Base-by-base conservation (phyloP, 768 basidiomycete species). In the Mycena belliarum region DNA sequence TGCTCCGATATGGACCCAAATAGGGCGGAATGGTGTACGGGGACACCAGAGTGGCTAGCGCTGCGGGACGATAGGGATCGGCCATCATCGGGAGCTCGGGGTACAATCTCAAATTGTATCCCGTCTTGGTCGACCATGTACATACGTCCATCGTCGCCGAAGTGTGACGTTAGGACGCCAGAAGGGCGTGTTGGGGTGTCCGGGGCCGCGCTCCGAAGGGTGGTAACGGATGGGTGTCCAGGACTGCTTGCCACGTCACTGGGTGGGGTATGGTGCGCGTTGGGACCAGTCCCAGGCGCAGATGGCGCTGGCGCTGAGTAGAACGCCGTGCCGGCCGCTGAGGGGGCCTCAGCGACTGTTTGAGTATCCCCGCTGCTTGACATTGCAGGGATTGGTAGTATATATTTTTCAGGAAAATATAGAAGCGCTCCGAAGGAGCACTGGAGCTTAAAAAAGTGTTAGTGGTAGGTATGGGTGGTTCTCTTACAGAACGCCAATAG, bases 401-500 rank as follows among this genome's bases (percentile, higher is more conserved):
- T 33, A 38, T 46, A 37, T 54, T 54, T 46, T 18, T 6, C 15
- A 14, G 21, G 29, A 8, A 41, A 52, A 53, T 45, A 37, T 46
- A 38, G 32, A 53, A 44, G 29, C 12, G 44, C n/a, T 24, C 44
- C 25, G 18, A 25, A 35, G 35, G 33, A 54, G 44, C 52, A 18
- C 6, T 53, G 52, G 52, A 54, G 44, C 50, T 53, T 53, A 53
- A 44, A 53, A 53, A 53, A 53, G 52, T 53, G 52, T 53, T 44
- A 53, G 49, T n/a, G 24, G 3, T n/a, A 11, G 26, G 29, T 32
- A 6, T 37, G 33, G 10, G 48, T 50, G 4, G 21, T 18, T 21
- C 28, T 51, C 51, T 52, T 43, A 52, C 7, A 7, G 29, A 6
- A 33, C 4, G 28, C 23, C 51, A n/a, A 23, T 12, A 11, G 21